Percentiles rank a stretch among this genome's conserved stretches.
These are phyloP conservation scores for Xylariaceae sp. DNA, from an alignment of 2,329 filamentous ascomycete genomes.

Conservation along the genomic window DNA sequence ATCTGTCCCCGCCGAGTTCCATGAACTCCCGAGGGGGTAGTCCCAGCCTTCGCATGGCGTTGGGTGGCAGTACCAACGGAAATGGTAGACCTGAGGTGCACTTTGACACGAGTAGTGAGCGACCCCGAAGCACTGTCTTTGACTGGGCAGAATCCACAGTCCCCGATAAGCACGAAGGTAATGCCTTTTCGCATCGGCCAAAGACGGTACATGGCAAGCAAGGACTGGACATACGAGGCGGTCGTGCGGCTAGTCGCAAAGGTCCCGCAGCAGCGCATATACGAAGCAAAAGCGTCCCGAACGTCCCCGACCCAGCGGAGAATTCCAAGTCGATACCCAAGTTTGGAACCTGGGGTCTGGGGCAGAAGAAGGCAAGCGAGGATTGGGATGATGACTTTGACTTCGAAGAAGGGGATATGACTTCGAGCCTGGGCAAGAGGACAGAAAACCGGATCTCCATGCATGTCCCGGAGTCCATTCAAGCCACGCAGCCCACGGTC, in stretches of 20 bases:
- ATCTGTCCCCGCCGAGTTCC: constrained; percentile 51
- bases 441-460: constrained; percentile 40
- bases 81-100: constrained; percentile 32
- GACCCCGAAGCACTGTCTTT: constrained; percentile 62
- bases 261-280: constrained; percentile 63
- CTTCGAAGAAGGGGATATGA: constrained; percentile 43
- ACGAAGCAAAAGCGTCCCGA: constrained; percentile 73
- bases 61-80: constrained; percentile 45
- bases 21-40: constrained; percentile 46
- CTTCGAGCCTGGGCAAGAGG: constrained; percentile 29
- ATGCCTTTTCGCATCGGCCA: constrained; percentile 54
- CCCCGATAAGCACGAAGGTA: constrained; percentile 53
- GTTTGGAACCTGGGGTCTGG: constrained; percentile 75
- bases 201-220: constrained; percentile 73
- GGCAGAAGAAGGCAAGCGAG: constrained; percentile 72
- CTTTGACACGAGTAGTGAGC: constrained; percentile 32
- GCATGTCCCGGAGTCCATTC: constrained; percentile 72
- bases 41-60: constrained; percentile 45
- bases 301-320: constrained; percentile 56
- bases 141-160: constrained; percentile 66
- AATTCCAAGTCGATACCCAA: constrained; percentile 54
- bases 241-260: constrained; percentile 59
- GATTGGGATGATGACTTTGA: constrained; percentile 91
- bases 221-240: constrained; percentile 61
- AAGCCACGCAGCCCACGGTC: constrained; percentile 74